These are phyloP conservation scores for Talaromyces piceae DNA, from an alignment of 2,329 filamentous ascomycete genomes.

Conservation along the genomic window DNA sequence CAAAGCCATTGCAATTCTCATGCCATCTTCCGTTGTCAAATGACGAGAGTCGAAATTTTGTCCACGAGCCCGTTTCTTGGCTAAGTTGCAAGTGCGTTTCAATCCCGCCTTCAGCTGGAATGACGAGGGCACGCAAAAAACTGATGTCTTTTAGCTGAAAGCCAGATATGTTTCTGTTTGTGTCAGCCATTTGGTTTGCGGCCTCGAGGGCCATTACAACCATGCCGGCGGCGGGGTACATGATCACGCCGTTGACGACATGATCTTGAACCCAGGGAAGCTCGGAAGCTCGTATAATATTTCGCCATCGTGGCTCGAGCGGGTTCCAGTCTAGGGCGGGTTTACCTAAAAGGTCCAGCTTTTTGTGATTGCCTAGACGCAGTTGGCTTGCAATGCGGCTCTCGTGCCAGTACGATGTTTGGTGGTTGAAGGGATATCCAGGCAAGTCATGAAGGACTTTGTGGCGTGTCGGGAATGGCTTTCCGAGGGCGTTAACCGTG, in stretches of 20 bases:
- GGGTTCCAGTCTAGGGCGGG: constrained; percentile 15
- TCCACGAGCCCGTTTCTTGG: neutral
- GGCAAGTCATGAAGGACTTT: constrained; percentile 18
- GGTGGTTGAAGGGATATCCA: constrained; percentile 17
- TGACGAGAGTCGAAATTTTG: neutral
- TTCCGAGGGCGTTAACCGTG: neutral
- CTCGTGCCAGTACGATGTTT: constrained; percentile 11
- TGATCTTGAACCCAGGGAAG: constrained; percentile 29
- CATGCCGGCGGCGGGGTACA: constrained; percentile 26
- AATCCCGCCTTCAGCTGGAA: constrained; percentile 14
- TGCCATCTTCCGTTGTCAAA: neutral
- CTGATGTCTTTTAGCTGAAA: constrained; percentile 19
- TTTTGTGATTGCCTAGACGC: neutral
- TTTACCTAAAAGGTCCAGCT: constrained; percentile 10
- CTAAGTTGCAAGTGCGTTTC: neutral
- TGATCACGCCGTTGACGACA: constrained; percentile 22
- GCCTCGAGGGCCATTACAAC: constrained; percentile 23
- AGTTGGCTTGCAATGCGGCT: constrained; percentile 12
- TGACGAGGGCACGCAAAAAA: constrained; percentile 18
- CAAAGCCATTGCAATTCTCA: neutral
- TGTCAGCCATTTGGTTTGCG: constrained; percentile 2
- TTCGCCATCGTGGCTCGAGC: constrained; percentile 21
- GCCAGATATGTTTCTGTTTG: constrained; percentile 11
- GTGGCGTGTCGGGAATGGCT: neutral
- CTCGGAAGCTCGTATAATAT: constrained; percentile 21